Base-by-base conservation (phyloP, 768 basidiomycete genomes). In the Plicaturopsis crispa region DNA sequence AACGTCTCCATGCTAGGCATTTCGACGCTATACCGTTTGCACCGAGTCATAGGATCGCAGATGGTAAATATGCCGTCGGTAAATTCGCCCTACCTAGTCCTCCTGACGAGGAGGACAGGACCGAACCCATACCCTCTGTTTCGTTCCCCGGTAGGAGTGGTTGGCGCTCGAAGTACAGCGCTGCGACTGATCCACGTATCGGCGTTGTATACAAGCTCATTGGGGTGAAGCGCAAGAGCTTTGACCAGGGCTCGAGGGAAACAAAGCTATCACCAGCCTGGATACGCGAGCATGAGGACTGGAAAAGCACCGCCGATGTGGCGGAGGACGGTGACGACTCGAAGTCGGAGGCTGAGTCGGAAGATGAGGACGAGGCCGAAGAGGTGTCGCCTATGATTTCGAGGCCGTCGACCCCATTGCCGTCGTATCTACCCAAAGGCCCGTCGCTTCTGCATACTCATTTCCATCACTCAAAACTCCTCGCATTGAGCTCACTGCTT, bases 1-100 rank as follows among this genome's bases (percentile, higher is more conserved):
- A 32, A 28, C 28, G 47, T 44, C 31, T 35, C 46, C 43, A 43
- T 42, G 37, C 54, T 44, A 43, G 26, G 43, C 18, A 39, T 36
- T 90, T 87, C 43, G 82, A 86, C 24, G 78, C 87, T 0, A 84
- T 91, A 18, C 76, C 80, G 0, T 89, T 91, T 43, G 73, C 80
- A 0, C 55, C 65, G 7, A 73, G 69, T 31, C 81, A 88, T 51
- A 66, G 71, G 13, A 46, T 66, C 11, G 65, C 75, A 11, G 86
- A 90, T 51, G 75, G 75, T 7, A 91, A 91, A 59, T 89, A 91
- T 49, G 62, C 65, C 1, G 47, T 67, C 18, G 86, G 86, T 21
- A 89, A 89, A 55, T 90, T 88, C 49, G 67, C 69, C 17, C 56
- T 84, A 33, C 75, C 80, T 3, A 81, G 72, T 40, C 78, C 80